Evolutionary conservation across 129 eudicot species (phyloP).

Genomic region (Solidago caesia): DNA sequence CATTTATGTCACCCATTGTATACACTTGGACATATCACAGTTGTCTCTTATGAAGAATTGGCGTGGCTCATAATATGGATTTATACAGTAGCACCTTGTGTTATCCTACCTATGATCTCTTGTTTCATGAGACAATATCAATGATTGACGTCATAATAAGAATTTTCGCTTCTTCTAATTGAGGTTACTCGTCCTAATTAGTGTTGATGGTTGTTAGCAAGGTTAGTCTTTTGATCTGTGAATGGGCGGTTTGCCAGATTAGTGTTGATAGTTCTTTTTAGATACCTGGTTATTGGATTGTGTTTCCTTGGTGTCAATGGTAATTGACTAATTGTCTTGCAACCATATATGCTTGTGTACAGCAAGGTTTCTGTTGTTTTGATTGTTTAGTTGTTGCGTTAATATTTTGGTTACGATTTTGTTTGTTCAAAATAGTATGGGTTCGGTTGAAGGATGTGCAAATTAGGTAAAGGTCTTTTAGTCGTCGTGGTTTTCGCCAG

Average conservation of each 20-base stretch:
- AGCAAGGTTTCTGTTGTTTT: background rate
- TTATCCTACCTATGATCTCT: background rate
- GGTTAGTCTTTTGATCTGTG: background rate
- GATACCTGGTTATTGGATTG: background rate
- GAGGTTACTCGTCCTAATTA: too few relatives aligned
- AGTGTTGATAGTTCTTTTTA: background rate
- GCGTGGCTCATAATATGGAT: background rate
- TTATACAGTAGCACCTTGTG: background rate
- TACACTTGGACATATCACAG: background rate
- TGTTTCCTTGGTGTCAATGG: background rate
- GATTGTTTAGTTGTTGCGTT: too few relatives aligned
- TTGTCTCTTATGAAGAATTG: background rate
- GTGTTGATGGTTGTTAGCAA: background rate
- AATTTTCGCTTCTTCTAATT: too few relatives aligned
- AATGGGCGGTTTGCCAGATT: background rate
- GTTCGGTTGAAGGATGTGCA: background rate
- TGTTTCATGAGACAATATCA: background rate
- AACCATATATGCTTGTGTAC: background rate
- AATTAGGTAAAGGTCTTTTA: background rate
- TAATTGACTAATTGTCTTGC: background rate
- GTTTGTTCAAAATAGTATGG: background rate
- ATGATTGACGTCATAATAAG: background rate
- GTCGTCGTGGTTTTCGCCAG: background rate
- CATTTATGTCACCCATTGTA: background rate
- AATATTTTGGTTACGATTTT: background rate